These are phyloP conservation scores for Aureobasidium melanogenum DNA, from an alignment of 2,329 filamentous ascomycete species.

Conservation along the genomic window DNA sequence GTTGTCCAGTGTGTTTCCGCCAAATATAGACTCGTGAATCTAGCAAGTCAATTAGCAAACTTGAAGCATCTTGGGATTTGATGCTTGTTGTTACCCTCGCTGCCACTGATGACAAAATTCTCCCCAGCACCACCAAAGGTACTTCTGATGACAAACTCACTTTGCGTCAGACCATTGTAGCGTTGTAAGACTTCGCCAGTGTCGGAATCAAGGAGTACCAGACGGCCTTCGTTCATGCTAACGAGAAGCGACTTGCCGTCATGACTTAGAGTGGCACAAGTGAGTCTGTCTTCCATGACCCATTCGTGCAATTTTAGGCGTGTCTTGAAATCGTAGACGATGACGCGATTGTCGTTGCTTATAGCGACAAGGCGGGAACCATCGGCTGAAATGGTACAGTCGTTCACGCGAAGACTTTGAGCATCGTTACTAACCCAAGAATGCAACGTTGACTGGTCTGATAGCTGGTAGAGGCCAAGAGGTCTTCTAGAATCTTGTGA, in stretches of 20 bases:
- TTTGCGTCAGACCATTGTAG: constrained; percentile 68
- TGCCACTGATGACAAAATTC: constrained; percentile 85
- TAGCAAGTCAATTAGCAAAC: constrained; percentile 26
- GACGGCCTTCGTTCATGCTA: constrained; percentile 68
- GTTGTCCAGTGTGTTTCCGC: constrained; percentile 72
- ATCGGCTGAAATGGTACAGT: constrained; percentile 73
- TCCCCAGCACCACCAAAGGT: constrained; percentile 83
- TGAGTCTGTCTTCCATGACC: constrained; percentile 59
- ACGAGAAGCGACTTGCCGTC: constrained; percentile 77
- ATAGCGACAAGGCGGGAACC: constrained; percentile 73
- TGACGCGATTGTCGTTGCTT: constrained; percentile 59
- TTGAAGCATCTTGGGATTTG: not conserved
- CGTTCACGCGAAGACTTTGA: constrained; percentile 54
- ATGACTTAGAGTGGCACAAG: constrained; percentile 69
- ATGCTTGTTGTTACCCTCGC: constrained; percentile 55
- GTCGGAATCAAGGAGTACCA: constrained; percentile 69
- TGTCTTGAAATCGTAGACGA: constrained; percentile 74
- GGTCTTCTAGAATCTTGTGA: constrained; percentile 60
- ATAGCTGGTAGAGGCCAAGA: constrained; percentile 46
- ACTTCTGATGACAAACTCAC: constrained; percentile 70
- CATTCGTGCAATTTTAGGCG: constrained; percentile 68
- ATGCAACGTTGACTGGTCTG: constrained; percentile 8
- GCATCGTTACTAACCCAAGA: constrained; percentile 9
- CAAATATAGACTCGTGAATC: constrained; percentile 73
- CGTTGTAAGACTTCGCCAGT: constrained; percentile 59